Conservation (phyloP, 2,329 filamentous ascomycete species). For the Rasamsonia emersonii region DNA sequence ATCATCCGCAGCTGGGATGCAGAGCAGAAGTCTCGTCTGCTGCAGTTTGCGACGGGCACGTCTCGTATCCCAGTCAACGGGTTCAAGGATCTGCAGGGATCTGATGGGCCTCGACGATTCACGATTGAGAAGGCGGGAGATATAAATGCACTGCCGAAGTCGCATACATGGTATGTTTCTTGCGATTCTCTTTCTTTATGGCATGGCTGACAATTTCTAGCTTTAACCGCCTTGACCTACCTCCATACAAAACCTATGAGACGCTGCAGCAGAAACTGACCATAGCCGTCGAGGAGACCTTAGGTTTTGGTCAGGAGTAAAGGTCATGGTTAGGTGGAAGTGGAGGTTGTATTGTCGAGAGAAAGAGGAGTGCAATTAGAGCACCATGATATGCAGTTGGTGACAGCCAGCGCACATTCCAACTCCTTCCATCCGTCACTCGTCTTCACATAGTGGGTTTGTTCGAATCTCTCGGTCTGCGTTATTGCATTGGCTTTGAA, state of each 20-base stretch:
- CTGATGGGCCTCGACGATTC: slow-evolving; percentile 87
- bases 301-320: slow-evolving; percentile 97
- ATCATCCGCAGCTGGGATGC: slow-evolving; percentile 91
- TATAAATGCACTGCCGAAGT: slow-evolving; percentile 82
- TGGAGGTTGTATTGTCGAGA: not conserved
- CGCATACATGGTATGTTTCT: slow-evolving; percentile 80
- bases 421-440: no score
- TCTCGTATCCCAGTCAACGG: slow-evolving; percentile 98
- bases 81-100: slow-evolving; percentile 97
- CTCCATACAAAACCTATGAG: slow-evolving; percentile 84
- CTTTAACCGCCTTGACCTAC: slow-evolving; percentile 95
- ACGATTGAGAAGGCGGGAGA: slow-evolving; percentile 98
- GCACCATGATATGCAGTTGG: not conserved
- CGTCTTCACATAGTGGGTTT: no score
- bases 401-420: slow-evolving; percentile 4
- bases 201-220: slow-evolving; percentile 39
- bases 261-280: slow-evolving; percentile 81
- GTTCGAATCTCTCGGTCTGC: not conserved
- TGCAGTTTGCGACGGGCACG: slow-evolving; percentile 96
- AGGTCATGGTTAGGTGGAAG: slow-evolving; percentile 4
- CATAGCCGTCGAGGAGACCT: slow-evolving; percentile 96
- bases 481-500: not conserved
- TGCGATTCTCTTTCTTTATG: slow-evolving; percentile 1
- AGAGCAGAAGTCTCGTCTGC: slow-evolving; percentile 89
- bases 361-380: not conserved